Percentiles rank a stretch among this genome's conserved stretches.
Evolutionary conservation across 2,329 filamentous ascomycete genomes (phyloP).

Genomic region (Aureobasidium sp.): DNA sequence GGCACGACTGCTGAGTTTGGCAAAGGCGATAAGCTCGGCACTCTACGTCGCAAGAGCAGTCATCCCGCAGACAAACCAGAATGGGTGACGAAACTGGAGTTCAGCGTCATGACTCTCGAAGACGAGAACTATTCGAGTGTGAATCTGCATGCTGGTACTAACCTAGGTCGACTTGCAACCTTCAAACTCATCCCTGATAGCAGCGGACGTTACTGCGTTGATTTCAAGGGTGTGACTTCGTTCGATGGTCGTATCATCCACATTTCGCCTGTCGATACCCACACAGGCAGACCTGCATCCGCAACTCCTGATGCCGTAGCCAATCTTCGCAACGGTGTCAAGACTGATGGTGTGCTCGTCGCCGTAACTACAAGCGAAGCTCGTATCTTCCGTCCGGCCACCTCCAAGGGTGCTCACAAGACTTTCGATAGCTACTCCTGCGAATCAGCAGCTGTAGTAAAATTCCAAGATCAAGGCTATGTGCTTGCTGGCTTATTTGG

Average conservation of each 20-base stretch:
- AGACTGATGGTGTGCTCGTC: conserved; percentile 73
- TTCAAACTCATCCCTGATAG: conserved; percentile 78
- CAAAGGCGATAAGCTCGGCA: conserved; percentile 70
- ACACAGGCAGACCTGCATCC: conserved; percentile 65
- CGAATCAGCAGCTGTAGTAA: conserved; percentile 69
- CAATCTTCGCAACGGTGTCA: conserved; percentile 65
- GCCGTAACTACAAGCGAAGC: conserved; percentile 67
- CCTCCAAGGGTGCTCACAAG: conserved; percentile 83
- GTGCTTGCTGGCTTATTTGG: conserved; percentile 80
- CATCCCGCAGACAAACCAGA: conserved; percentile 49
- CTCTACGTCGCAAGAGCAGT: conserved; percentile 54
- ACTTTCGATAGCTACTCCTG: conserved; percentile 79
- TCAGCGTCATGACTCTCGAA: conserved; percentile 86
- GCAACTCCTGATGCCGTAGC: conserved; percentile 71
- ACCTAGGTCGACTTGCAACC: conserved; percentile 71
- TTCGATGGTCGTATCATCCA: conserved; percentile 64
- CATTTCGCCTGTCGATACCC: conserved; percentile 71
- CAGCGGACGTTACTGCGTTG: conserved; percentile 62
- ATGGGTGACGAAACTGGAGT: conserved; percentile 76
- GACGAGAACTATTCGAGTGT: conserved; percentile 95
- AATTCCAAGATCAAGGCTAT: conserved; percentile 63
- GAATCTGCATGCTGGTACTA: conserved; percentile 84
- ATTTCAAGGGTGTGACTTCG: conserved; percentile 60
- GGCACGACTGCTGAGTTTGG: conserved; percentile 62
- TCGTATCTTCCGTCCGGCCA: conserved; percentile 81